Conservation (phyloP, 257 asterid genomes). For the Anisodus tanguticus region DNA sequence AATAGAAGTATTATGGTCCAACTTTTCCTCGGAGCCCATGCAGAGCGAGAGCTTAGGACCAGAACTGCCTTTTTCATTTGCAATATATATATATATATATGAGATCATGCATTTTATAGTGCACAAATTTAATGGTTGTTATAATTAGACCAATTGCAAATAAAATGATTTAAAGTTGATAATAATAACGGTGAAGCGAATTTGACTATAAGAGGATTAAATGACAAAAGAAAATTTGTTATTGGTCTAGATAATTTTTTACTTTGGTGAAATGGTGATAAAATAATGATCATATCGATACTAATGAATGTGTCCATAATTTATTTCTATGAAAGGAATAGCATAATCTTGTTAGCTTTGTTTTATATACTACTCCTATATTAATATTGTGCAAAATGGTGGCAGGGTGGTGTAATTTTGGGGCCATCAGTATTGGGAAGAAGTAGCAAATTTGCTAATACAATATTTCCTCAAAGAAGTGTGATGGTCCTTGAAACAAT, state of each 20-base stretch:
- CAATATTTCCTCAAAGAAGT: slow-evolving; percentile 83
- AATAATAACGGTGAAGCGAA: background rate
- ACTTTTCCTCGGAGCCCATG: background rate
- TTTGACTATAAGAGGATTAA: background rate
- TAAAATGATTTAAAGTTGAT: background rate
- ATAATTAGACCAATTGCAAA: background rate
- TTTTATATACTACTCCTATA: background rate
- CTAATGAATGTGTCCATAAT: background rate
- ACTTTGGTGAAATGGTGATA: background rate
- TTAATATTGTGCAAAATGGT: background rate
- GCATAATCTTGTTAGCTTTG: background rate
- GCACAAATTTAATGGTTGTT: background rate
- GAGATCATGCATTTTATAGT: background rate
- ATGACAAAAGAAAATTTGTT: background rate
- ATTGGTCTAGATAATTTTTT: background rate
- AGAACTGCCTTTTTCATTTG: background rate
- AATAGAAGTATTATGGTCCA: background rate
- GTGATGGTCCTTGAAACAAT: slow-evolving; percentile 96
- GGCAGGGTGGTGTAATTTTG: slow-evolving; percentile 83
- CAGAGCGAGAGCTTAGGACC: background rate
- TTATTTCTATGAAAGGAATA: background rate
- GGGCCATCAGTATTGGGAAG: slow-evolving; percentile 92
- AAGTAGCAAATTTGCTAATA: slow-evolving; percentile 52
- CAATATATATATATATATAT: background rate
- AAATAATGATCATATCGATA: background rate